Evolutionary conservation across 2,329 filamentous ascomycete species (phyloP).

Genomic region (Botrytis sinoallii): DNA sequence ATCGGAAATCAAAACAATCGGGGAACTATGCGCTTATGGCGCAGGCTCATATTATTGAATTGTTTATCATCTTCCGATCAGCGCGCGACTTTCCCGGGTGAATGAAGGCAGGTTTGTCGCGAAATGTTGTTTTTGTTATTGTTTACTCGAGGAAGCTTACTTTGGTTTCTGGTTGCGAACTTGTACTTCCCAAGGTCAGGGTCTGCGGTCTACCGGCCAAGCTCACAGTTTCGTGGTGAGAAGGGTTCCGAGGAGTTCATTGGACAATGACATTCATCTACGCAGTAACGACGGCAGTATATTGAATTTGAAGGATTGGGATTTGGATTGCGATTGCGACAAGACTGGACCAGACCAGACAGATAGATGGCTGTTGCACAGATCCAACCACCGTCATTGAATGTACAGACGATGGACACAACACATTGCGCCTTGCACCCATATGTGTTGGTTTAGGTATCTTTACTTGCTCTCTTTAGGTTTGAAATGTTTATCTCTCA

Average conservation of each 20-base stretch:
- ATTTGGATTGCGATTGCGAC: neutral
- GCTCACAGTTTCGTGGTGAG: slow-evolving; percentile 27
- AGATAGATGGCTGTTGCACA: neutral
- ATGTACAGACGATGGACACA: neutral
- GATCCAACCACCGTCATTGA: neutral
- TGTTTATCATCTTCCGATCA: slow-evolving; percentile 26
- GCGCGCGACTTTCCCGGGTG: slow-evolving; percentile 17
- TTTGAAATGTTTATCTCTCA: slow-evolving; percentile 6
- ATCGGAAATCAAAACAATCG: slow-evolving; percentile 27
- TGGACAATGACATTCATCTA: slow-evolving; percentile 30
- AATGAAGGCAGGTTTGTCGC: slow-evolving; percentile 23
- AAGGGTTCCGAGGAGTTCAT: slow-evolving; percentile 24
- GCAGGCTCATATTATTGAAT: slow-evolving; percentile 26
- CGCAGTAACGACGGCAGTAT: slow-evolving; percentile 9
- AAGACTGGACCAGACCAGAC: neutral
- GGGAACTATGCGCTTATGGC: slow-evolving; percentile 31
- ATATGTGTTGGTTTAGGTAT: neutral
- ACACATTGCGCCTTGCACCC: slow-evolving; percentile 9
- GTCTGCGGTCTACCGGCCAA: slow-evolving; percentile 28
- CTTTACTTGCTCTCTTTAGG: neutral
- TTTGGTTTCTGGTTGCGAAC: neutral
- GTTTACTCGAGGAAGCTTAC: neutral
- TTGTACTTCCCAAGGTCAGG: slow-evolving; percentile 11
- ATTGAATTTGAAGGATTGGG: neutral
- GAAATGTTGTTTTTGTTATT: slow-evolving; percentile 15